These are phyloP conservation scores for Vinca minor DNA, from an alignment of 257 asterid genomes.

Conservation along the genomic window DNA sequence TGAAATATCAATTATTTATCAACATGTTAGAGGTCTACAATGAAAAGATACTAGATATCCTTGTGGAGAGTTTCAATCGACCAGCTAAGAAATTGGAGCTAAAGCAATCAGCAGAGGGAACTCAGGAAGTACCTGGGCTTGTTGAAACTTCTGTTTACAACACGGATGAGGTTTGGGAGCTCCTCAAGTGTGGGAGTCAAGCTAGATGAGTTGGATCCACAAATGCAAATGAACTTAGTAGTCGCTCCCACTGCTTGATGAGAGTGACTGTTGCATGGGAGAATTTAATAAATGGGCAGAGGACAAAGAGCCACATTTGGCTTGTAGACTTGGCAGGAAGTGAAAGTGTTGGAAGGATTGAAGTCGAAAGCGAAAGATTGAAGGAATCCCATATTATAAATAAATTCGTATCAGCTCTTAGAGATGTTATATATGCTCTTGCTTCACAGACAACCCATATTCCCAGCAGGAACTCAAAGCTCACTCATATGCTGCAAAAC, in stretches of 20 bases:
- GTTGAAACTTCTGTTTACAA: slow-evolving; percentile 69
- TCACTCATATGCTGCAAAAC: slow-evolving; percentile 95
- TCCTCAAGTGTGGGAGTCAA: slow-evolving; percentile 71
- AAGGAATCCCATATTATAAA: slow-evolving; percentile 94
- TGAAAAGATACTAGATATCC: slow-evolving; percentile 90
- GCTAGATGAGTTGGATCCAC: slow-evolving; percentile 99
- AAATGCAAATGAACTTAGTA: slow-evolving; percentile 88
- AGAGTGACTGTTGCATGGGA: slow-evolving; percentile 79
- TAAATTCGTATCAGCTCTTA: slow-evolving; percentile 84
- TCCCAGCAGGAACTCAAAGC: slow-evolving; percentile 93
- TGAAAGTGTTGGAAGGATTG: slow-evolving; percentile 86
- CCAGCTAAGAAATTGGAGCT: slow-evolving; percentile 85
- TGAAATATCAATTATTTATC: slow-evolving; percentile 67
- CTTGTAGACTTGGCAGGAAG: slow-evolving; percentile 98
- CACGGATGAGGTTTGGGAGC: slow-evolving; percentile 80
- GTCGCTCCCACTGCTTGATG: slow-evolving; percentile 98
- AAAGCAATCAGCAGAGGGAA: slow-evolving; percentile 98
- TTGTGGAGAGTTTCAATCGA: slow-evolving; percentile 61
- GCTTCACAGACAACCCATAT: slow-evolving; percentile 73
- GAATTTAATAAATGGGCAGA: slow-evolving; percentile 64
- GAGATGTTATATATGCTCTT: slow-evolving; percentile 92
- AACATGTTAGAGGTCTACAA: slow-evolving; percentile 98
- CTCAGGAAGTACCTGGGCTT: slow-evolving; percentile 98
- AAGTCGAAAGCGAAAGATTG: slow-evolving; percentile 89
- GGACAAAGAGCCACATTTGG: slow-evolving; percentile 93